Percentiles rank a stretch among this genome's conserved stretches.
Evolutionary conservation across 257 asterid species (phyloP).

Genomic region (Salvia miltiorrhiza): DNA sequence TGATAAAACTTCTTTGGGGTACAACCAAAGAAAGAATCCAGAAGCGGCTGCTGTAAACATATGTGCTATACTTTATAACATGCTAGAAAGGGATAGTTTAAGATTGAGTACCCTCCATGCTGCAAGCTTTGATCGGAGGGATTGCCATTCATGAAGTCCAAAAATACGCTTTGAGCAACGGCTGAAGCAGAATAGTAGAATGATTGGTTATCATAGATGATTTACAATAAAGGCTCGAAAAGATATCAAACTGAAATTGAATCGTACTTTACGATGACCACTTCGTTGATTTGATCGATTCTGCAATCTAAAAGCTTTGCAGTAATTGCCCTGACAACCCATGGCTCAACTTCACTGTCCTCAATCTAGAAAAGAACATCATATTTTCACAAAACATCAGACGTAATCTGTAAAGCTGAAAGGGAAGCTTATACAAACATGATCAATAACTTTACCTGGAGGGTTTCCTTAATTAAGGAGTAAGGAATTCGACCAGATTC

Average conservation of each 20-base stretch:
- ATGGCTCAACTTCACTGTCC: slow-evolving; percentile 70
- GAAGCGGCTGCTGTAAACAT: not conserved
- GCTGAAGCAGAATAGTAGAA: slow-evolving; percentile 37
- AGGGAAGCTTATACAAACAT: not conserved
- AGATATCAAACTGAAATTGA: not conserved
- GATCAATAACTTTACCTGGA: slow-evolving; percentile 42
- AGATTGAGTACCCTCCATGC: slow-evolving; percentile 72
- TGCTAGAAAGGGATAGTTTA: not conserved
- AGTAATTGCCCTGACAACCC: slow-evolving; percentile 92
- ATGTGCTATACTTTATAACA: not conserved
- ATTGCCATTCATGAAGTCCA: slow-evolving; percentile 75
- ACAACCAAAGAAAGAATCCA: not conserved
- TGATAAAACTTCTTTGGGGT: not conserved
- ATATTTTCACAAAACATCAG: not conserved
- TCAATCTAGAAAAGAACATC: slow-evolving; percentile 49
- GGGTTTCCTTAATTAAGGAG: slow-evolving; percentile 66
- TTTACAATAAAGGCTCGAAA: not conserved
- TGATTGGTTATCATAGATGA: slow-evolving; percentile 1
- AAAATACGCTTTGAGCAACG: slow-evolving; percentile 69
- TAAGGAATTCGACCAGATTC: slow-evolving; percentile 78
- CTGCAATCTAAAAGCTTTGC: slow-evolving; percentile 80
- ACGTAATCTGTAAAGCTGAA: slow-evolving; percentile 8
- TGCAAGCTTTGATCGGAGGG: slow-evolving; percentile 67
- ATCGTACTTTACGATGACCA: slow-evolving; percentile 67
- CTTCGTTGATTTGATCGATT: slow-evolving; percentile 90